phyloP scores from a whole-genome alignment of 495 filamentous ascomycete genomes.

The Parathielavia hyrcaniae region DNA sequence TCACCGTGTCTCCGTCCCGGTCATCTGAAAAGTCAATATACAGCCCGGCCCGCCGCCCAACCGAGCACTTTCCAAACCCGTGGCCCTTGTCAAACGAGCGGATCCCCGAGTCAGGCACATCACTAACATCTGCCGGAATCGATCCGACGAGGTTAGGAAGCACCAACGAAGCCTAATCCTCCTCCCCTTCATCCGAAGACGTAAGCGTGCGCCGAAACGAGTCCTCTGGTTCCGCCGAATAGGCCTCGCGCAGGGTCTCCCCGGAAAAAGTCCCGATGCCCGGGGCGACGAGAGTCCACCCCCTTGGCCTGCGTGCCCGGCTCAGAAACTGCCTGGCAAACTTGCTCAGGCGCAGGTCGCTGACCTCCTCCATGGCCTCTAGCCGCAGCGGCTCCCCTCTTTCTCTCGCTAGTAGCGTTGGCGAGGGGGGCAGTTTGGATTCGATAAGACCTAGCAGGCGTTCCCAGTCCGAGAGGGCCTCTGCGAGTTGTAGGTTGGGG shows the following conservation, averaged over 20 bases:
- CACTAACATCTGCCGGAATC: not conserved
- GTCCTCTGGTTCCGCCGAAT: not conserved
- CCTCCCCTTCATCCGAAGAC: not conserved
- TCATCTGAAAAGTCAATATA: not conserved
- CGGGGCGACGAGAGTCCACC: not conserved
- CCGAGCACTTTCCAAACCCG: not conserved
- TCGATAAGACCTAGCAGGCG: not conserved
- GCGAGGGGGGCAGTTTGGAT: slow-evolving; percentile 1
- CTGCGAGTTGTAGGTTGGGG: slow-evolving; percentile 2
- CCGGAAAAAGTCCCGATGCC: slow-evolving; percentile 1
- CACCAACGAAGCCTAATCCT: not conserved
- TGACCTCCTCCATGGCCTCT: slow-evolving; percentile 1
- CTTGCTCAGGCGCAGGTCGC: not conserved
- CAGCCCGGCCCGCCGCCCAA: not conserved
- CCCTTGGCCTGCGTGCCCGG: not conserved
- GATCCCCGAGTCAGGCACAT: not conserved
- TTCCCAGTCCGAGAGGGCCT: not conserved
- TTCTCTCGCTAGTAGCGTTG: not conserved
- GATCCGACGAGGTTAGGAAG: not conserved
- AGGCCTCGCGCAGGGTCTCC: not conserved
- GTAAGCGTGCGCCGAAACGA: not conserved
- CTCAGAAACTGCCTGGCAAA: not conserved
- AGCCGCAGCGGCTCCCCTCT: not conserved
- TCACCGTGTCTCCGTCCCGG: not conserved
- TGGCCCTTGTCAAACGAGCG: not conserved